A percentile compares a stretch with the other conserved stretches of the same genome.
phyloP scores from a whole-genome alignment of 345 rosid genomes.

The Syzygium oleosum region DNA sequence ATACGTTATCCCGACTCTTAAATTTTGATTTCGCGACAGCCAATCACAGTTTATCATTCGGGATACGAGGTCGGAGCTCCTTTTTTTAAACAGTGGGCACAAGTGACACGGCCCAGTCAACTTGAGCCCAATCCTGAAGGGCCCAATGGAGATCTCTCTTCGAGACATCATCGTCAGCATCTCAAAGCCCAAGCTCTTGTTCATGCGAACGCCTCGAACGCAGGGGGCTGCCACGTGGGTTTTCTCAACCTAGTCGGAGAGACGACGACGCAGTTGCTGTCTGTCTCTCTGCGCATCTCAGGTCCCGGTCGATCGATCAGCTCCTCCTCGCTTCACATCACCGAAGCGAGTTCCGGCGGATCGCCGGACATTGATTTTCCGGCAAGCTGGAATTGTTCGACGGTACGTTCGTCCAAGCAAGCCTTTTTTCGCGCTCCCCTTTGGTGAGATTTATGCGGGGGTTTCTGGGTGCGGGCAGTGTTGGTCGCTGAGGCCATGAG shows the following conservation, averaged over 20 bases:
- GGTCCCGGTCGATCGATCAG: not conserved
- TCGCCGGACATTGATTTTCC: not conserved
- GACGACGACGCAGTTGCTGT: not conserved
- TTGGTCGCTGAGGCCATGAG: not conserved
- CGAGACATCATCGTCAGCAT: not conserved
- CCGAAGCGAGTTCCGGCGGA: not conserved
- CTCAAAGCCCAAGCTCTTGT: not conserved
- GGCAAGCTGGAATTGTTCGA: not conserved
- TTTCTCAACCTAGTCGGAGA: not conserved
- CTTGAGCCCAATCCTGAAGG: not conserved
- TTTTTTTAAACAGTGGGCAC: not conserved
- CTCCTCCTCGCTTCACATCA: not conserved
- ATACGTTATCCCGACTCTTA: not conserved
- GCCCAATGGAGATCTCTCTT: not conserved
- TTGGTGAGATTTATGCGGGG: not conserved
- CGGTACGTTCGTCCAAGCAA: not conserved
- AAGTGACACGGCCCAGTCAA: not conserved
- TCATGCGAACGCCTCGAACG: not conserved
- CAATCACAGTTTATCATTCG: not conserved
- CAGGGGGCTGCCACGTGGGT: not conserved
- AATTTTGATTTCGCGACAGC: not conserved
- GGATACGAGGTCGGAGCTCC: not conserved
- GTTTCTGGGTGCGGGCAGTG: not conserved
- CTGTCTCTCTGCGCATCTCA: not conserved
- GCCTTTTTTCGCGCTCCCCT: not conserved